Evolutionary conservation across 2,329 filamentous ascomycete species (phyloP).

Genomic region (Ceratocystis cubensis): DNA sequence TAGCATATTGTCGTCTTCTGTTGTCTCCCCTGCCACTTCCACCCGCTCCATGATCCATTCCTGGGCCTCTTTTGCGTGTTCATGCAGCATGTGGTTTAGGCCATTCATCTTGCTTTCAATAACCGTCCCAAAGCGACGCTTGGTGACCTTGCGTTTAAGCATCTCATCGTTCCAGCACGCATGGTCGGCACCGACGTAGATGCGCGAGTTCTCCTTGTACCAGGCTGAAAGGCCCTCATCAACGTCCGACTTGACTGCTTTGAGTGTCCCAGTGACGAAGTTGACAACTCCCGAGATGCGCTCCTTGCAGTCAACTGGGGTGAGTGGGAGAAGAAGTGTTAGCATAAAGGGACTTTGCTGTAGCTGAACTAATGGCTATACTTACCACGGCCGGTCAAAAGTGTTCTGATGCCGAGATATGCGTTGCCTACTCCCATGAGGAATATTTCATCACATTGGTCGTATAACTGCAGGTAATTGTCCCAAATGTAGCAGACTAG

Average conservation of each 20-base stretch:
- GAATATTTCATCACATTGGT: conserved; percentile 61
- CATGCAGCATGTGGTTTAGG: conserved; percentile 44
- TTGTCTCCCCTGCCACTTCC: conserved; percentile 33
- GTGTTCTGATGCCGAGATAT: conserved; percentile 68
- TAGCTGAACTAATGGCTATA: conserved; percentile 16
- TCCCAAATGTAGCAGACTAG: conserved; percentile 86
- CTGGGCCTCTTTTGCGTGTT: conserved; percentile 40
- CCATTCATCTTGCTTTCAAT: conserved; percentile 38
- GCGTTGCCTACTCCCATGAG: conserved; percentile 84
- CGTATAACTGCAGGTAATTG: conserved; percentile 78
- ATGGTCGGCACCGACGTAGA: conserved; percentile 66
- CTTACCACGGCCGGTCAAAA: conserved; percentile 64
- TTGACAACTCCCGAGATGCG: conserved; percentile 62
- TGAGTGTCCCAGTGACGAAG: conserved; percentile 66
- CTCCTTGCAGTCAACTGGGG: conserved; percentile 45
- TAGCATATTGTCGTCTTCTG: conserved; percentile 36
- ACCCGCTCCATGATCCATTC: conserved; percentile 38
- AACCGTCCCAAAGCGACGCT: conserved; percentile 48
- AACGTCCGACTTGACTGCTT: conserved; percentile 66
- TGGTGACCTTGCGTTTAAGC: conserved; percentile 45
- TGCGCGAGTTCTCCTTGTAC: conserved; percentile 71
- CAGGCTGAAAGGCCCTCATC: conserved; percentile 61
- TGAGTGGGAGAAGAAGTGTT: conserved; percentile 17
- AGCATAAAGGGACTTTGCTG: conserved; percentile 16
- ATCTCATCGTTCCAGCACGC: conserved; percentile 59